These are phyloP conservation scores for Polyporus arcularius DNA, from an alignment of 768 basidiomycete species.

Conservation along the genomic window DNA sequence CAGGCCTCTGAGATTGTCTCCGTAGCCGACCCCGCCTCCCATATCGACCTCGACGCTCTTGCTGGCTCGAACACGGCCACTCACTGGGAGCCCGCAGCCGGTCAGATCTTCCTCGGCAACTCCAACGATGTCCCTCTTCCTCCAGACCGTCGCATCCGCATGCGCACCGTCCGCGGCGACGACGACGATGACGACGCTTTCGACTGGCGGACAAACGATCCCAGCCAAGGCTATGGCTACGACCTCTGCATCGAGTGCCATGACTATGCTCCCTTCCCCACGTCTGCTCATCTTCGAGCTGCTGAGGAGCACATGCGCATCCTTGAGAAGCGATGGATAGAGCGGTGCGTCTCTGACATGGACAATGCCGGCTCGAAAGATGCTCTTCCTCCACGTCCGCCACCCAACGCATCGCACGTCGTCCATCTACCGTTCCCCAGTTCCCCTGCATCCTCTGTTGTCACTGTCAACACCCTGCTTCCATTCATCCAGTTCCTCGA, in stretches of 20 bases:
- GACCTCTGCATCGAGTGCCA: conserved; percentile 90
- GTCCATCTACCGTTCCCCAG: conserved; percentile 78
- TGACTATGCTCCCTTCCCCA: conserved; percentile 76
- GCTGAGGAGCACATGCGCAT: conserved; percentile 74
- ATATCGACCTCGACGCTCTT: conserved; percentile 18
- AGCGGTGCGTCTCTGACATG: conserved; percentile 35
- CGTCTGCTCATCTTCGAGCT: conserved; percentile 61
- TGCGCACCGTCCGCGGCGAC: conserved; percentile 17
- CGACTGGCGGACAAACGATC: conserved; percentile 41
- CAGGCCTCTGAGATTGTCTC: conserved; percentile 77
- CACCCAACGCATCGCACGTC: conserved; percentile 70
- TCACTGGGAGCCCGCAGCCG: conserved; percentile 56
- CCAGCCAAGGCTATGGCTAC: conserved; percentile 61
- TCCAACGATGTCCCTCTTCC: conserved; percentile 68
- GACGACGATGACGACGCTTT: conserved; percentile 35
- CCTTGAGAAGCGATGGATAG: conserved; percentile 69
- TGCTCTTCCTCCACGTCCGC: conserved; percentile 57
- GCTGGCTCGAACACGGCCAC: conserved; percentile 39
- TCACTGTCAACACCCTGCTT: conserved; percentile 57
- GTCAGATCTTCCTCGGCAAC: conserved; percentile 83
- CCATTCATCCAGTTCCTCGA: conserved; percentile 72
- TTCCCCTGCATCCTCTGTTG: conserved; percentile 55
- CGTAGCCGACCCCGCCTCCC: conserved; percentile 30
- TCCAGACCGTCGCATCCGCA: conserved; percentile 19
- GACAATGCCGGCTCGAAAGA: conserved; percentile 20